Evolutionary conservation across 2,329 filamentous ascomycete genomes (phyloP), one percentile per base, ranked within the genome.

Genomic region (Lasiodiplodia sp.): DNA sequence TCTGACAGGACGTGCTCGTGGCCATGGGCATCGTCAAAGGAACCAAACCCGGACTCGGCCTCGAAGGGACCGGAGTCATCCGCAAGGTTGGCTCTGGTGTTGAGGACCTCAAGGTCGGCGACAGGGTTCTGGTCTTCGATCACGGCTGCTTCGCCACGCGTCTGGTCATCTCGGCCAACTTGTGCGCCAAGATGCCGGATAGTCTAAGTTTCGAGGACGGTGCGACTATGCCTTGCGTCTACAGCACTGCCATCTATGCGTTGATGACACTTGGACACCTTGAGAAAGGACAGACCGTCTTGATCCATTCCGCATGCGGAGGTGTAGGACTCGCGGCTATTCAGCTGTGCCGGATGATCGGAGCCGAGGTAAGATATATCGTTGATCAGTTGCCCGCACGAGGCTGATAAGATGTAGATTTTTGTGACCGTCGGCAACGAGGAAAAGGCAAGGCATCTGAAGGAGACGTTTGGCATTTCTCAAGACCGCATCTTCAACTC

Each of bases 1-100:
- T 28, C 28, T 28, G 28, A 28, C 28, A 74, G 52, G 73, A 76
- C 57, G 18, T 75, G 0, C 69, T 31, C 11, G 28, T 71, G 4
- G 64, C 52, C 2, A 51, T 72, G 18, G 80, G 79, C 6, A 69
- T 73, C 31, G 57, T 75, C 3, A 75, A 79, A 58, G 70, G 80
- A 4, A 52, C 23, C 58, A 37, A 34, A 14, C 25, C 34, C n/a
- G n/a, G 31, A 18, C 53, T 28, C 38, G 71, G 71, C 34, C 28
- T 62, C 34, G 71, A 72, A 49, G 60, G 28, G 5, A 34, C 70
- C 6, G 71, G 70, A 16, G 53, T 72, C 28, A 63, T 72, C 23
- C 64, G 55, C 3, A 6, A 71, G 11, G 76, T 81, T 2, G 80
- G 65, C 14, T 44, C 67, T 3, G 25, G 52, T 16, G 55, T 72